Conservation (phyloP, 139 green algal species). For the Astrephomene gubernaculifera region DNA sequence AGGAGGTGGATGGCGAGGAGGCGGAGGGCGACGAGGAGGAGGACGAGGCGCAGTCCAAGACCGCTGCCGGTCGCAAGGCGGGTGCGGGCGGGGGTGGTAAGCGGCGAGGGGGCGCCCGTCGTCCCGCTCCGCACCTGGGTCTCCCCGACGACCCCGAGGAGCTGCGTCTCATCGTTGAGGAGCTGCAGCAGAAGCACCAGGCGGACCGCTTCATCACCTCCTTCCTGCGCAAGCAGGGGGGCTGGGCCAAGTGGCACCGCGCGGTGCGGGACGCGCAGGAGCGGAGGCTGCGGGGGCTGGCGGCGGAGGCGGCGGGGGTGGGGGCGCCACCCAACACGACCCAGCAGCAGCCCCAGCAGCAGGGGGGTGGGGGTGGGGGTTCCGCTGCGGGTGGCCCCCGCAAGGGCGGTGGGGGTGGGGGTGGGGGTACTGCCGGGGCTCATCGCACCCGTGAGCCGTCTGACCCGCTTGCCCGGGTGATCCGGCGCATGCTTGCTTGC, state of each 20-base stretch:
- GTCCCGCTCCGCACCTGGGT: no score
- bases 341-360: no score
- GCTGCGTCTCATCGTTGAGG: neutral
- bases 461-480: slow-evolving; percentile 5
- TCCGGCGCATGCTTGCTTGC: slow-evolving; percentile 15
- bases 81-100: neutral
- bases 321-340: no score
- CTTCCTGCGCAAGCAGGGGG: slow-evolving; percentile 51
- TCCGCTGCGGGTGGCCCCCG: neutral
- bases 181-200: slow-evolving; percentile 27
- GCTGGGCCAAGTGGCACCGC: slow-evolving; percentile 54
- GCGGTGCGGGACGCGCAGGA: neutral
- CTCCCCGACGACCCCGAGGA: neutral
- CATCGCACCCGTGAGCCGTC: no score
- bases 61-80: no score
- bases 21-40: neutral
- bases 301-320: neutral
- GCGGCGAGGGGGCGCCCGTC: neutral
- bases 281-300: neutral
- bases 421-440: neutral
- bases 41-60: no score
- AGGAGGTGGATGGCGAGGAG: neutral
- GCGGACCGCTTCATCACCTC: slow-evolving; percentile 55
- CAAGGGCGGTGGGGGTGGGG: neutral
- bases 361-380: neutral